These are phyloP conservation scores for Rhynchospora pubera DNA, from an alignment of 176 grass and related monocot species.

Conservation along the genomic window DNA sequence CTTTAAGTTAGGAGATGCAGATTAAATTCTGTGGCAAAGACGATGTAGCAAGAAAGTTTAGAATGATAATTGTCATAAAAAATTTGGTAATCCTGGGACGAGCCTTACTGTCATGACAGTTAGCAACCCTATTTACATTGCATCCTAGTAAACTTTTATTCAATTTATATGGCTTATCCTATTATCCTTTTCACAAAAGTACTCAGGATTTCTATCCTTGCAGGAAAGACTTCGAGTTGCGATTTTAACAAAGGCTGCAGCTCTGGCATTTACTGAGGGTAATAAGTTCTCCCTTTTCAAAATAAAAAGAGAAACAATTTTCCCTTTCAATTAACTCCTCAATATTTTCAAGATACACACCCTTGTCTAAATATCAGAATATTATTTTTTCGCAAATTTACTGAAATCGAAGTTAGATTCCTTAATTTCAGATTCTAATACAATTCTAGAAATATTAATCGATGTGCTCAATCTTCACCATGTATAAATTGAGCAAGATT, in stretches of 20 bases:
- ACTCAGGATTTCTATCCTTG: conserved; percentile 10
- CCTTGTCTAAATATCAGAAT: neutral
- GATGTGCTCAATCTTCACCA: neutral
- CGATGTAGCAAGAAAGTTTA: neutral
- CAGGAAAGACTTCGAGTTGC: conserved; percentile 94
- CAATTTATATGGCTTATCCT: neutral
- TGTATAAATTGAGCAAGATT: neutral
- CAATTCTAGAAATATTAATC: neutral
- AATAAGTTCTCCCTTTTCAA: neutral
- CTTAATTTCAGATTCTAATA: neutral
- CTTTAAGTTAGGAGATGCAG: too few species aligned
- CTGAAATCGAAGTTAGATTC: neutral
- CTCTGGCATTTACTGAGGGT: conserved; percentile 90
- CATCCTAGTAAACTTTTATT: neutral
- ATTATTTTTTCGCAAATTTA: neutral
- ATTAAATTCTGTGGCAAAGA: neutral
- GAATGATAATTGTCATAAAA: neutral
- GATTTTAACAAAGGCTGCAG: conserved; percentile 78
- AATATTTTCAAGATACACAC: neutral
- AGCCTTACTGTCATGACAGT: neutral
- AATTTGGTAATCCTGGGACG: neutral
- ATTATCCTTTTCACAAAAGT: neutral
- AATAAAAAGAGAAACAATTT: neutral
- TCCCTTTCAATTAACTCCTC: neutral
- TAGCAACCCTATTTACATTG: neutral